A percentile compares a stretch with the other conserved stretches of the same genome.
phyloP scores from a whole-genome alignment of 1,284 basidiomycete species.

The Gomphus bonarii region DNA sequence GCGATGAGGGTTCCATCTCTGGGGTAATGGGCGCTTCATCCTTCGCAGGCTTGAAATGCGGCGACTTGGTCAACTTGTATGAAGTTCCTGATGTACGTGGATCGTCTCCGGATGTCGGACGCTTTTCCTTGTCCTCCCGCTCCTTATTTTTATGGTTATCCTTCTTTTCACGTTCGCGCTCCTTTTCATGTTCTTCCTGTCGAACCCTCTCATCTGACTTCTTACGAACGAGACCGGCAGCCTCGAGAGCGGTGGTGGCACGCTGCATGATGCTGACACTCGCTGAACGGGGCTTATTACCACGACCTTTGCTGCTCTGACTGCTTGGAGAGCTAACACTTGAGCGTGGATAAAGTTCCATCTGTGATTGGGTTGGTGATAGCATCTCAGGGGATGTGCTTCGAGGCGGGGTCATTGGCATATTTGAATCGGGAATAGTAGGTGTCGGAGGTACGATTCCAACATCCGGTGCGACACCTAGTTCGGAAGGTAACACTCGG shows the following conservation, averaged over 20 bases:
- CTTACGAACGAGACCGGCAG: slow-evolving; percentile 71
- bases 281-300: slow-evolving; percentile 58
- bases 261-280: slow-evolving; percentile 92
- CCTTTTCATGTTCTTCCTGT: slow-evolving; percentile 41
- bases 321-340: slow-evolving; percentile 1
- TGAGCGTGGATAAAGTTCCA: neutral
- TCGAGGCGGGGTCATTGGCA: slow-evolving; percentile 44
- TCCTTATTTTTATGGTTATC: slow-evolving; percentile 23
- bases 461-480: slow-evolving; percentile 40
- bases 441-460: slow-evolving; percentile 68
- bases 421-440: slow-evolving; percentile 31
- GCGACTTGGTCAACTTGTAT: slow-evolving; percentile 56
- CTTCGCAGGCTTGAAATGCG: slow-evolving; percentile 47
- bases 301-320: slow-evolving; percentile 13
- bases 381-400: slow-evolving; percentile 38
- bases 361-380: slow-evolving; percentile 22
- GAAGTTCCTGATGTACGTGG: slow-evolving; percentile 36
- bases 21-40: slow-evolving; percentile 39
- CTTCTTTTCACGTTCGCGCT: slow-evolving; percentile 29
- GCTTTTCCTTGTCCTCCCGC: slow-evolving; percentile 12
- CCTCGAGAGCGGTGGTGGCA: slow-evolving; percentile 73
- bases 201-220: slow-evolving; percentile 63
- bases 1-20: slow-evolving; percentile 30
- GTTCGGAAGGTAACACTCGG: neutral
- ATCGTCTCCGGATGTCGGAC: slow-evolving; percentile 40